Base-by-base conservation (phyloP, 352 stramenopile species). In the Thraustochytrium sp. region DNA sequence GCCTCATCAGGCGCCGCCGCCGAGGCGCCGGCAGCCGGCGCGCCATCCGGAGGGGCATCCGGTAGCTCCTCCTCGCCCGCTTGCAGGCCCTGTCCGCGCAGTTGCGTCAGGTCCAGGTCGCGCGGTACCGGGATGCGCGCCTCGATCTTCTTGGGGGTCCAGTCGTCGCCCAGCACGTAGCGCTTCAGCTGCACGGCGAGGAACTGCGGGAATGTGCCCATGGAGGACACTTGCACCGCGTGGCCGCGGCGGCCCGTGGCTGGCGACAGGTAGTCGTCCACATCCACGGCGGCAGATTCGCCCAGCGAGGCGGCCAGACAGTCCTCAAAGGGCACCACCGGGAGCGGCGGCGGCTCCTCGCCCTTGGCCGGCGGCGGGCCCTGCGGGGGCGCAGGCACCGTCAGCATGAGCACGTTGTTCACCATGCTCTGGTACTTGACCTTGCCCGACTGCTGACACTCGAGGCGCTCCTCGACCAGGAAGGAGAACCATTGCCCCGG, bases 121-220 rank as follows among this genome's bases (percentile, higher is more conserved):
- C 98, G 90, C 0, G 96, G 95, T 13, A 99, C 93, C 54, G 97
- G 92, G n/a, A 99, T 92, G 5, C 96, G 90, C 3, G 98, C 96
- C 83, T 98, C 94, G 49, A 99, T 88, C 85, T 99, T 99, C 82
- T 98, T 95, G 2, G 96, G 95, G 53, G 92, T 94, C 96, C 96
- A 99, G 87, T 96, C 90, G 59, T 98, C 92, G 62, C 92, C 93
- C 21, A 98, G 90, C 86, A 97, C 96, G 85, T 99, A 99, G 13
- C 97, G 91, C 49, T 94, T 90, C 89, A 99, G 95, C 88, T 99
- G 94, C 34, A 99, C 86, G 29, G 98, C 87, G 37, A 99, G 87
- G 86, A 99, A 99, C 9, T 93, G 90, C 13, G 97, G 97, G 82
- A 98, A 99, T 36, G 94, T 97, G 49, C 89, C 87, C 84, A 99